Conservation (phyloP, 441 rosid species). For the Viola pubescens region DNA sequence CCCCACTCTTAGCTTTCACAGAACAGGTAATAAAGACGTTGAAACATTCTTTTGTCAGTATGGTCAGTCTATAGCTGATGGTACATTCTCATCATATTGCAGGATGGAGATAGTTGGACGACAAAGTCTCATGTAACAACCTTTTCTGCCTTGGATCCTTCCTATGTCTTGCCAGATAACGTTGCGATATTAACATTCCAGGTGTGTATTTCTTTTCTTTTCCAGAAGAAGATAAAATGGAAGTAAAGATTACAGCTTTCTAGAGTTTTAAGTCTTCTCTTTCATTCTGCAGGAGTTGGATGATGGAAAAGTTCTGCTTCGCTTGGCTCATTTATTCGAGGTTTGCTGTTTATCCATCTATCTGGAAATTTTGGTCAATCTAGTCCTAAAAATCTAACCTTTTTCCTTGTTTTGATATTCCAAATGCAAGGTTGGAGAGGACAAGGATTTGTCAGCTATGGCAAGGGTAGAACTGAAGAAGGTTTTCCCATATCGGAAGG, state of each 20-base stretch:
- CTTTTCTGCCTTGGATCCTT: constrained; percentile 40
- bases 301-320: constrained; percentile 35
- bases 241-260: neutral
- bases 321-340: constrained; percentile 47
- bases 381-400: constrained; percentile 3
- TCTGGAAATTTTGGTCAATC: neutral
- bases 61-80: constrained; percentile 1
- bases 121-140: constrained; percentile 30
- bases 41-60: constrained; percentile 13
- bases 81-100: constrained; percentile 17
- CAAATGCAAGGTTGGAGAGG: constrained; percentile 65
- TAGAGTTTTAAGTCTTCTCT: neutral
- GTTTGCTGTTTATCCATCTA: constrained; percentile 19
- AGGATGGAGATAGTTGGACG: constrained; percentile 40
- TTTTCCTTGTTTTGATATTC: constrained; percentile 10
- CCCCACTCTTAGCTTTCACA: constrained; percentile 46
- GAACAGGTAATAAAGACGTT: constrained; percentile 39
- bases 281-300: constrained; percentile 32
- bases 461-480: constrained; percentile 63
- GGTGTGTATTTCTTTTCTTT: constrained; percentile 16
- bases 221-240: neutral
- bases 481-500: constrained; percentile 61
- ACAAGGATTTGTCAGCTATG: constrained; percentile 59
- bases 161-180: constrained; percentile 46
- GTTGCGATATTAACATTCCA: constrained; percentile 40